Conservation (phyloP, 345 rosid genomes). For the Kandelia obovata region DNA sequence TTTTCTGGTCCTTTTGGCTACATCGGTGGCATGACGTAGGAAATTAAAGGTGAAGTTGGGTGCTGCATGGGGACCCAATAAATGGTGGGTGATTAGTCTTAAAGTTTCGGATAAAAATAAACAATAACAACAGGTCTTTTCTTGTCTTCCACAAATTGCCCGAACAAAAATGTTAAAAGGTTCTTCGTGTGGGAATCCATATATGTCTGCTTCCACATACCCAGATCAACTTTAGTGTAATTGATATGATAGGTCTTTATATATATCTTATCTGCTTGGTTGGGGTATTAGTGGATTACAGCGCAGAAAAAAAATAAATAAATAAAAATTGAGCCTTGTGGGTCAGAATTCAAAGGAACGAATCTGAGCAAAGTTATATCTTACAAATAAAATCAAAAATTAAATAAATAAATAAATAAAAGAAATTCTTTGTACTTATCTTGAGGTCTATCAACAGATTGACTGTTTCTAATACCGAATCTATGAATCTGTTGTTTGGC, state of each 20-base stretch:
- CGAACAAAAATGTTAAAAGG: not conserved
- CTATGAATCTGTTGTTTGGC: no score
- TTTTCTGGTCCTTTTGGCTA: not conserved
- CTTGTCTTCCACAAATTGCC: slow-evolving; percentile 5
- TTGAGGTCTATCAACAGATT: no score
- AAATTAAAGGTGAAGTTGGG: not conserved
- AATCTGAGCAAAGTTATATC: not conserved
- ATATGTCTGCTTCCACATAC: not conserved
- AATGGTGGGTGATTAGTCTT: not conserved
- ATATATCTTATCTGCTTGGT: not conserved
- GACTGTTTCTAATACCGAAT: no score
- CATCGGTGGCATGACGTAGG: not conserved
- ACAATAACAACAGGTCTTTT: not conserved
- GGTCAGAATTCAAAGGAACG: not conserved
- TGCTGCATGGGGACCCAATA: not conserved
- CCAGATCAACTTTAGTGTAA: not conserved
- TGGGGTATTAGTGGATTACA: not conserved
- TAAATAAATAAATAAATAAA: no score
- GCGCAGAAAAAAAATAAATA: not conserved
- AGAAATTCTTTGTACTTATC: no score
- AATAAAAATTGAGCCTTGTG: not conserved
- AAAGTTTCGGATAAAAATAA: slow-evolving; percentile 4
- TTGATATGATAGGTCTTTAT: not conserved
- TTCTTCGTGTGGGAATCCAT: not conserved
- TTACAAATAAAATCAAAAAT: no score